These are phyloP conservation scores for Guyanaporus albipodus DNA, from an alignment of 768 basidiomycete genomes.

Conservation along the genomic window DNA sequence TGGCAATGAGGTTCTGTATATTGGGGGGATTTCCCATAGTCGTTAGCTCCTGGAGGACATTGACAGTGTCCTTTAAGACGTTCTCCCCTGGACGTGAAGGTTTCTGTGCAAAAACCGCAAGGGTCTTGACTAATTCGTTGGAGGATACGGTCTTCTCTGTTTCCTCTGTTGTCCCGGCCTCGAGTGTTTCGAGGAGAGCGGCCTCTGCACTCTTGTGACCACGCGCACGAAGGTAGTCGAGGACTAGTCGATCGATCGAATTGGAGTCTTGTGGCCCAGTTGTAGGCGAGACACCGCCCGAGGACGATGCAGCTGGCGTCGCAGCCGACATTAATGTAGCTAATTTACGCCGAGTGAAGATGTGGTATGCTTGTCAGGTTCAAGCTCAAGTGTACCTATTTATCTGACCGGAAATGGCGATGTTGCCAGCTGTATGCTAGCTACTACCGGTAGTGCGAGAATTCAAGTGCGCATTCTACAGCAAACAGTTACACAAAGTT, in stretches of 20 bases:
- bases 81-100: constrained; percentile 66
- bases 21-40: constrained; percentile 66
- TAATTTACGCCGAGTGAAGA: background rate
- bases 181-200: constrained; percentile 38
- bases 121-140: constrained; percentile 54
- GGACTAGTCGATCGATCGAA: constrained; percentile 38
- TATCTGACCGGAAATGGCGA: too few species aligned
- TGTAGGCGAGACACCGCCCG: constrained; percentile 31
- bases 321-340: constrained; percentile 24
- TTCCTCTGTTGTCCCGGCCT: constrained; percentile 32
- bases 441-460: too few species aligned
- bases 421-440: too few species aligned
- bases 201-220: constrained; percentile 46
- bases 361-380: too few species aligned
- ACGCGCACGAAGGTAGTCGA: constrained; percentile 47
- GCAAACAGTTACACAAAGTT: too few species aligned
- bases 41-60: constrained; percentile 63
- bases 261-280: constrained; percentile 28
- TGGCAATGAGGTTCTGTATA: constrained; percentile 73
- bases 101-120: constrained; percentile 68
- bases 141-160: constrained; percentile 38
- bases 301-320: constrained; percentile 35
- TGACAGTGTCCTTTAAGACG: constrained; percentile 60
- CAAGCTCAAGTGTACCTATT: too few species aligned
- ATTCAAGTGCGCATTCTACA: too few species aligned